phyloP scores from a whole-genome alignment of 306 rosid genomes.

The Potentilla sterilis region DNA sequence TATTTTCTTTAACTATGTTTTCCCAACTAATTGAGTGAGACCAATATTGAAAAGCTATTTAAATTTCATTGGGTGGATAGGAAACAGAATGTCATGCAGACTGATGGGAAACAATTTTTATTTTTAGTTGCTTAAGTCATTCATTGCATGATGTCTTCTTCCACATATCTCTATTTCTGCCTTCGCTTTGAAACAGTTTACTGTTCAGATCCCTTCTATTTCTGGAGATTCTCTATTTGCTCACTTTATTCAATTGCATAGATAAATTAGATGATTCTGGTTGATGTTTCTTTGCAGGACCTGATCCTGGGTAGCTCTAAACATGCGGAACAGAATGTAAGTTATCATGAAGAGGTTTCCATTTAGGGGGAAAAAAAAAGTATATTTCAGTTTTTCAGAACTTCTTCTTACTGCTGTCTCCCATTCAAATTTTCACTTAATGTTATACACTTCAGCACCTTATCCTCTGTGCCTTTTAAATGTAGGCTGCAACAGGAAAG shows the following conservation, averaged over 20 bases:
- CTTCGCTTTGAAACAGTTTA: background rate
- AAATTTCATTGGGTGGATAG: conserved; percentile 17
- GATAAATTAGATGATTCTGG: conserved; percentile 10
- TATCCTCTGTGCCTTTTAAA: conserved; percentile 11
- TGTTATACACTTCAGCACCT: background rate
- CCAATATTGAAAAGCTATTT: conserved; percentile 4
- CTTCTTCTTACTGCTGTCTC: background rate
- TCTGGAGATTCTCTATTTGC: conserved; percentile 13
- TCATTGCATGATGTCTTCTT: conserved; percentile 9
- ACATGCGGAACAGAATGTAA: conserved; percentile 48
- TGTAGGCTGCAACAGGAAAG: conserved; percentile 59
- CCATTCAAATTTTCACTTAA: background rate
- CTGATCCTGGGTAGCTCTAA: conserved; percentile 80
- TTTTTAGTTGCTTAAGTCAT: background rate
- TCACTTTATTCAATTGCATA: background rate
- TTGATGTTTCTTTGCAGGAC: conserved; percentile 49
- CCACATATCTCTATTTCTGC: conserved; percentile 13
- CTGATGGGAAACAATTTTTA: background rate
- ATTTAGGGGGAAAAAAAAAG: background rate
- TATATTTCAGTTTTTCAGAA: background rate
- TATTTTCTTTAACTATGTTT: background rate
- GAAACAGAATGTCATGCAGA: conserved; percentile 3
- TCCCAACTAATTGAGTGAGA: conserved; percentile 7
- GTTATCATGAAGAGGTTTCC: conserved; percentile 4
- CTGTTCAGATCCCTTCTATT: conserved; percentile 20